Evolutionary conservation across 1,284 basidiomycete species (phyloP).

Genomic region (Binderoboletus segoi): DNA sequence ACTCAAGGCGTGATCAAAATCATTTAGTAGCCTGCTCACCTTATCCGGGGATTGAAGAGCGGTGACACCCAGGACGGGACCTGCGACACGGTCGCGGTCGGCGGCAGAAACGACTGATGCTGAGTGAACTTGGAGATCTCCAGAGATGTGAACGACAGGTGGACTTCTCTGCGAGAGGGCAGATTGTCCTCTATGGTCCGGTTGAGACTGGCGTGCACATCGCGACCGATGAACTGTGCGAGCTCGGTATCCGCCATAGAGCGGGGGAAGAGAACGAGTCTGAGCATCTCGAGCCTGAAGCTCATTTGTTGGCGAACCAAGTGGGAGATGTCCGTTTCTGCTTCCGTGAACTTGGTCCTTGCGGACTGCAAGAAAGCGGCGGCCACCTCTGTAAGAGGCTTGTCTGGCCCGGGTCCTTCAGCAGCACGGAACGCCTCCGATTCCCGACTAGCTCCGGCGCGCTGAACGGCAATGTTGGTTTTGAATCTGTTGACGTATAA

Average conservation of each 20-base stretch:
- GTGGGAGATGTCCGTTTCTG: slow-evolving; percentile 59
- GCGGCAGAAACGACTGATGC: slow-evolving; percentile 48
- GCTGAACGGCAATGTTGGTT: slow-evolving; percentile 71
- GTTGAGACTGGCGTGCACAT: slow-evolving; percentile 68
- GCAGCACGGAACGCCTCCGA: slow-evolving; percentile 71
- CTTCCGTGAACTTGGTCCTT: slow-evolving; percentile 64
- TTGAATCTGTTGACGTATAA: slow-evolving; percentile 74
- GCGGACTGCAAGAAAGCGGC: slow-evolving; percentile 81
- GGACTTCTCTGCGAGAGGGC: slow-evolving; percentile 61
- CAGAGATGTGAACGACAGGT: slow-evolving; percentile 73
- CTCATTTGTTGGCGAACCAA: slow-evolving; percentile 72
- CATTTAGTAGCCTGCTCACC: no score
- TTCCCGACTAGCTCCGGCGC: slow-evolving; percentile 71
- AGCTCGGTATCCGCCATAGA: slow-evolving; percentile 73
- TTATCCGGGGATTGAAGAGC: no score
- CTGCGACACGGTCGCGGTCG: slow-evolving; percentile 43
- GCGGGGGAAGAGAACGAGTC: slow-evolving; percentile 73
- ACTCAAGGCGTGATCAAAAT: no score
- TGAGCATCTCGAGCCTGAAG: slow-evolving; percentile 61
- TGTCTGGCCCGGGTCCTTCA: slow-evolving; percentile 67
- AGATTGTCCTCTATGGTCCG: slow-evolving; percentile 55
- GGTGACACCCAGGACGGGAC: slow-evolving; percentile 56
- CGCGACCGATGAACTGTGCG: slow-evolving; percentile 67
- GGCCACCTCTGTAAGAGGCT: slow-evolving; percentile 79
- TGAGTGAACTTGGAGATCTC: slow-evolving; percentile 71